Base-by-base conservation (phyloP, 1,284 basidiomycete species). In the Tetrapyrgos nigripes region DNA sequence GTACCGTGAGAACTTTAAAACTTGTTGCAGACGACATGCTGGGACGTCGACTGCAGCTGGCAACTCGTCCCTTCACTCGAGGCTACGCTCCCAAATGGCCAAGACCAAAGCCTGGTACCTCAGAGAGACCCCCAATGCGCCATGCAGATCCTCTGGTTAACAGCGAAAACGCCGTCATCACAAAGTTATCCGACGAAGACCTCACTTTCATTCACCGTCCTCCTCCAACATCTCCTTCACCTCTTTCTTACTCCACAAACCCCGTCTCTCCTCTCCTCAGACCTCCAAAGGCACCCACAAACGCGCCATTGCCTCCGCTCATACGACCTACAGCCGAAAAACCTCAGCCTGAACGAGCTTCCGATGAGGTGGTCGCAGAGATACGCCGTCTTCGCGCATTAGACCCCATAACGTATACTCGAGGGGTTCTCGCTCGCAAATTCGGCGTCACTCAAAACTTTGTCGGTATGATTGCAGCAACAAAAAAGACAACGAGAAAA, bases 201-300 rank as follows among this genome's bases (percentile, higher is more conserved):
- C 70, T 91, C 56, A 90, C 89, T 1, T 92, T 93, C 70, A 86
- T 93, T 60, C 89, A 90, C 70, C 86, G 91, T 45, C 89, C 89
- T 26, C 91, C 91, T 0, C 89, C 91, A 0, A 84, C 87, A 2
- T 81, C 85, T 9, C 86, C 88, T 4, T 81, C 89, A 14, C 89
- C 90, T 4, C 76, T 81, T 60, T 93, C 91, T 19, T 83, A 86
- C 58, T 87, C 85, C 2, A 84, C 85, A 9, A 77, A 80, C 14
- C 91, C 91, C 13, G 73, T 82, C 2, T 93, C 91, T 0, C 89
- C 91, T 0, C 78, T 93, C 2, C 80, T 93, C 13, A 73, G 70
- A 3, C 68, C 78, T 29, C 67, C 75, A 3, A 64, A 75, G 9
- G 45, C 73, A 9, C 58, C 71, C 3, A 60, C 68, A 11, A 62